These are phyloP conservation scores for Geosmithia putterillii DNA, from an alignment of 2,329 filamentous ascomycete genomes.

Conservation along the genomic window DNA sequence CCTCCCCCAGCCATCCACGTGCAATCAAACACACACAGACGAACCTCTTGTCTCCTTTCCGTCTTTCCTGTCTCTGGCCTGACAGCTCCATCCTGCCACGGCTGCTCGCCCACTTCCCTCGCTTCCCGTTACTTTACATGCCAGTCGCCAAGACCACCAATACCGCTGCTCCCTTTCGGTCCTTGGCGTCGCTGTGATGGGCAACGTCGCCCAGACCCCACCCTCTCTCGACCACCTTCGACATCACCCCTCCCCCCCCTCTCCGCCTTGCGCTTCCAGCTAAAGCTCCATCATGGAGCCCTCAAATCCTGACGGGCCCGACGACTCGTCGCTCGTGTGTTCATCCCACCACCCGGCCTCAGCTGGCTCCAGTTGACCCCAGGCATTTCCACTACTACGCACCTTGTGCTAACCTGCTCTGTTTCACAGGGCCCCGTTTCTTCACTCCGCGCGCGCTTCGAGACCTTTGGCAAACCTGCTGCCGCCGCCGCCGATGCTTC, in stretches of 20 bases:
- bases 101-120: neutral
- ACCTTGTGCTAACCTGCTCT: neutral
- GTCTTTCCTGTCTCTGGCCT: too few relatives aligned
- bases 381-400: neutral
- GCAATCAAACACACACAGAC: neutral
- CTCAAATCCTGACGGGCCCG: constrained; percentile 41
- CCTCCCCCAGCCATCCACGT: neutral
- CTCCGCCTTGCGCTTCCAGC: neutral
- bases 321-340: constrained; percentile 64
- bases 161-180: too few relatives aligned
- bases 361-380: constrained; percentile 10
- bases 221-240: neutral
- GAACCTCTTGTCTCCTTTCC: neutral
- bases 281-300: constrained; percentile 15
- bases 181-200: constrained; percentile 2
- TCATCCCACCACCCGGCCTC: neutral
- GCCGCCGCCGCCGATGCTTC: constrained; percentile 6
- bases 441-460: constrained; percentile 68
- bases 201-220: constrained; percentile 2
- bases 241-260: neutral
- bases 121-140: too few relatives aligned
- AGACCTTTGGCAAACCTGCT: constrained; percentile 44
- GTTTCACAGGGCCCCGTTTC: constrained; percentile 63
- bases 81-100: neutral
- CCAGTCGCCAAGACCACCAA: too few relatives aligned